Percentiles rank a stretch among this genome's conserved stretches.
Evolutionary conservation across 2,329 filamentous ascomycete species (phyloP).

Genomic region (Alternaria sp.): DNA sequence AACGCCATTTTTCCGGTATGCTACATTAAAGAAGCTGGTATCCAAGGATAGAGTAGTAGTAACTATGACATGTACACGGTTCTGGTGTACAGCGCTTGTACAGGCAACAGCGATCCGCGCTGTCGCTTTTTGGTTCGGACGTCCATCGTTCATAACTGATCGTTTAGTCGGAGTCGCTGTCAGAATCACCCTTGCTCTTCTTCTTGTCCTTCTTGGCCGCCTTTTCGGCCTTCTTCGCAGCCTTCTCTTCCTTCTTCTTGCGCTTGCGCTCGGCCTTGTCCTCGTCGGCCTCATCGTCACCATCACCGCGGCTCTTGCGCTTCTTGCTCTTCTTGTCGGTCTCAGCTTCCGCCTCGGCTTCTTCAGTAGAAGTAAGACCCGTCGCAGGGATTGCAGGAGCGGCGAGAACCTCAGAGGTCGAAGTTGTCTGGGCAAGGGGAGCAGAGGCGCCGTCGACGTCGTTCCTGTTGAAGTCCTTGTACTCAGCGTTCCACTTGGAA

Average conservation of each 20-base stretch:
- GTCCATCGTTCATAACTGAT: constrained; percentile 20
- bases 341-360: constrained; percentile 48
- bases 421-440: constrained; percentile 41
- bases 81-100: constrained; percentile 21
- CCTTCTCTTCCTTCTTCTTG: constrained; percentile 77
- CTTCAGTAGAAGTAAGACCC: constrained; percentile 40
- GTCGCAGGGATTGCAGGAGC: constrained; percentile 46
- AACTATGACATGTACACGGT: constrained; percentile 31
- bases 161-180: constrained; percentile 43
- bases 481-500: constrained; percentile 88
- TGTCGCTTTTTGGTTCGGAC: constrained; percentile 21
- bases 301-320: constrained; percentile 58
- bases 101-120: constrained; percentile 17
- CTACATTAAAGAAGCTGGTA: constrained; percentile 42
- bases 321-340: constrained; percentile 49
- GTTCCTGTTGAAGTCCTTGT: constrained; percentile 74
- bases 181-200: constrained; percentile 38
- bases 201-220: constrained; percentile 39
- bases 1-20: constrained; percentile 44
- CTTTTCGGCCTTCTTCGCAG: constrained; percentile 41
- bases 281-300: constrained; percentile 54
- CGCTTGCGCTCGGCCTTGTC: constrained; percentile 59
- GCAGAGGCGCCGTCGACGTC: constrained; percentile 29
- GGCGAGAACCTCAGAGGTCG: constrained; percentile 43
- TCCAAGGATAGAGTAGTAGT: constrained; percentile 31